Base-by-base conservation (phyloP, 106 monocot species). In the Triglochin maritima region DNA sequence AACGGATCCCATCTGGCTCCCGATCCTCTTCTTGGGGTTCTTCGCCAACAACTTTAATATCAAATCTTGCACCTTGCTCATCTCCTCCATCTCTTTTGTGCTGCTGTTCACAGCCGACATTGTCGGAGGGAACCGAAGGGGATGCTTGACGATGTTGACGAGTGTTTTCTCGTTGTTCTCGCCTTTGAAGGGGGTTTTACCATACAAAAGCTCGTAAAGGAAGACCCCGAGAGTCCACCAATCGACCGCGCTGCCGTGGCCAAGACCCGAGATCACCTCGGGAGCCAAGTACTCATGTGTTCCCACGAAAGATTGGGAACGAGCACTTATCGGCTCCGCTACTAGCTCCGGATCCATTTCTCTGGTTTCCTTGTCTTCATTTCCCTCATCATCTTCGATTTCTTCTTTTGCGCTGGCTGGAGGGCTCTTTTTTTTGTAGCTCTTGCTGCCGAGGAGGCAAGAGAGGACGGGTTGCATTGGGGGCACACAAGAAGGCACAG, bases 181-280 rank as follows among this genome's bases (percentile, higher is more conserved):
- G 0, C 94, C 94, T 49, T 84, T 94, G 89, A 94, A 94, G 7
- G 94, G 94, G 0, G 89, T 94, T 70, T 67, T 76, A 2, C 94
- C 94, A 51, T 81, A 83, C 45, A 94, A 58, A 74, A 94, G 84
- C 72, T 94, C 94, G 60, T 94, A 94, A 56, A 94, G 60, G 74
- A 94, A 94, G 64, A 94, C 82, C 3, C 89, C 94, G 4, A 94
- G 80, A 9, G 94, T 86, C 94, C 94, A 94, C 94, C 94, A 94
- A 64, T 94, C 94, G 12, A 94, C 94, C 0, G 84, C 86, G 69
- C 89, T 80, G 14, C 89, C 84, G 59, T 94, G 94, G 10, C 94
- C 94, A 1, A 56, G 44, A 15, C 87, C 94, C 72, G 89, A 84
- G 67, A 94, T 94, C n/a, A 94, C 94, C 76, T 94, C 94, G 55